A percentile compares a stretch with the other conserved stretches of the same genome.
These are phyloP conservation scores for Phytophthora multivora DNA, from an alignment of 352 stramenopile genomes.

Conservation along the genomic window DNA sequence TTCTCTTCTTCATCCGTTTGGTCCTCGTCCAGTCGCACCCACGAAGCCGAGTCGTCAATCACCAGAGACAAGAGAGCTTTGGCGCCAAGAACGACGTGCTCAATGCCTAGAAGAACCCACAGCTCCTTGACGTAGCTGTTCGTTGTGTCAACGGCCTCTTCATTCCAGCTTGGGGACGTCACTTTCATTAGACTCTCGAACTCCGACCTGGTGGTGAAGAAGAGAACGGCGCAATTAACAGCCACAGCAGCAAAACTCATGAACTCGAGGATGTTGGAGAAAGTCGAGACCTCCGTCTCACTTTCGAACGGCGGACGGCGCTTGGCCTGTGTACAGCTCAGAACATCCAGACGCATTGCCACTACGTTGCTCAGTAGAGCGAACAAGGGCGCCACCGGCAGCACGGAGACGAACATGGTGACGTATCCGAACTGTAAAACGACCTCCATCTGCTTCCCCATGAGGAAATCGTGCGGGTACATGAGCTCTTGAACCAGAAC, in stretches of 20 bases:
- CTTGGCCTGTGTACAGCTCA: conserved; percentile 78
- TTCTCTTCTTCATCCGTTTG: conserved; percentile 54
- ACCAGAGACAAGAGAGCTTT: conserved; percentile 70
- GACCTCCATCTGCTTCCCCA: conserved; percentile 83
- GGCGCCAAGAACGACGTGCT: conserved; percentile 66
- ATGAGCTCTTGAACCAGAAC: conserved; percentile 77
- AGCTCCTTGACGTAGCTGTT: conserved; percentile 56
- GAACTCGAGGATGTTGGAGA: conserved; percentile 89
- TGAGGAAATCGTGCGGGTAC: conserved; percentile 66
- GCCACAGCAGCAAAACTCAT: conserved; percentile 90
- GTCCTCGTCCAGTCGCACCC: conserved; percentile 77
- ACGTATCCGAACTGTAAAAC: conserved; percentile 94
- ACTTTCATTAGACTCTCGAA: conserved; percentile 61
- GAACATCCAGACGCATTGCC: conserved; percentile 86
- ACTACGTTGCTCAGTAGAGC: conserved; percentile 88
- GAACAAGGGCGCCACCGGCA: conserved; percentile 89
- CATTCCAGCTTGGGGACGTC: conserved; percentile 16
- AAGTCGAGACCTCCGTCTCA: conserved; percentile 90
- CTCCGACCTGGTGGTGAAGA: conserved; percentile 67
- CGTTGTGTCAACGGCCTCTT: conserved; percentile 4
- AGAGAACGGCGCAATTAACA: conserved; percentile 79
- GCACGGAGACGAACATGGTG: conserved; percentile 93
- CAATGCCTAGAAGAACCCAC: conserved; percentile 63
- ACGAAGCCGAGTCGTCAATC: conserved; percentile 72
- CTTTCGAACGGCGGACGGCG: conserved; percentile 76